A percentile compares a stretch with the other conserved stretches of the same genome.
phyloP scores from a whole-genome alignment of 2,329 filamentous ascomycete species.

The Neofusicoccum kwambonambiense region DNA sequence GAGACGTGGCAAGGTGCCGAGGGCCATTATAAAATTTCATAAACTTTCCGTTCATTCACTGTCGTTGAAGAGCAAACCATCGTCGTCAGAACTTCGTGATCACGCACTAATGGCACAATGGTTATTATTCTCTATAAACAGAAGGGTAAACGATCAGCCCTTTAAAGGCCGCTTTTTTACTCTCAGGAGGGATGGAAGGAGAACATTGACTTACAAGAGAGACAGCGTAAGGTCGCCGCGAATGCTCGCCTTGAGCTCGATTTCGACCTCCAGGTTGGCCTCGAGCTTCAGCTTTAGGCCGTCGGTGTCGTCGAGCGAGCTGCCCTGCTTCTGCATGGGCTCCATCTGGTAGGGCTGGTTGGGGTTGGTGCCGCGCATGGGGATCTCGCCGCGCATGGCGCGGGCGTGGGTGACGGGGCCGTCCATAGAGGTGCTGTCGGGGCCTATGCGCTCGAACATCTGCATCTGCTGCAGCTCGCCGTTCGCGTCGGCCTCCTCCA shows the following conservation, averaged over 20 bases:
- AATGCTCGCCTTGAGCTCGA: slow-evolving; percentile 81
- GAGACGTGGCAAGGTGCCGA: neutral
- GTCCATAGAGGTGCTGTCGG: slow-evolving; percentile 56
- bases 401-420: slow-evolving; percentile 56
- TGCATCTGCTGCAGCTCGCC: slow-evolving; percentile 48
- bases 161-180: neutral
- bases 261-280: slow-evolving; percentile 78
- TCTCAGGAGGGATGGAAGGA: neutral
- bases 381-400: slow-evolving; percentile 55
- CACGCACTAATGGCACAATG: slow-evolving; percentile 6
- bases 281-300: slow-evolving; percentile 72
- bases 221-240: slow-evolving; percentile 79
- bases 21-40: neutral
- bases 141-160: neutral
- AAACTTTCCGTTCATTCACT: slow-evolving; percentile 2
- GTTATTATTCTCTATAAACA: slow-evolving; percentile 14
- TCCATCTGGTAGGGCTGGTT: slow-evolving; percentile 47
- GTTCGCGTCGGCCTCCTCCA: slow-evolving; percentile 54
- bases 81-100: slow-evolving; percentile 8
- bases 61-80: neutral
- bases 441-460: slow-evolving; percentile 56
- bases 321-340: slow-evolving; percentile 43
- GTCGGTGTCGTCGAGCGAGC: slow-evolving; percentile 55
- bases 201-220: slow-evolving; percentile 63
- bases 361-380: slow-evolving; percentile 52